Conservation (phyloP, 1,284 basidiomycete species). For the Microbotryum violaceum region DNA sequence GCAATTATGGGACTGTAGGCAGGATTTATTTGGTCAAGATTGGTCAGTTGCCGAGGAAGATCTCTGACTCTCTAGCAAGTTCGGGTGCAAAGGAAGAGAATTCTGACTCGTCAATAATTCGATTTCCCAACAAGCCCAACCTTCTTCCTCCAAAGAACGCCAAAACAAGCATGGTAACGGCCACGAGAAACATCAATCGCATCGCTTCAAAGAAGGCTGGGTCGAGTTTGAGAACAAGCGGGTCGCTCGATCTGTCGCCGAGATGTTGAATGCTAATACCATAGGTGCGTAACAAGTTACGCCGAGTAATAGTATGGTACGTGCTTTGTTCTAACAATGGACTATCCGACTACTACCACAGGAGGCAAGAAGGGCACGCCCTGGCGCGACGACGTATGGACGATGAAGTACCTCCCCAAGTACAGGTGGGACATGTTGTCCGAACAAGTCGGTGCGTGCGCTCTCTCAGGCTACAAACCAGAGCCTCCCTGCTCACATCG, state of each 20-base stretch:
- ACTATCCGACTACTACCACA: neutral
- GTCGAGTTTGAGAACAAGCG: slow-evolving; percentile 93
- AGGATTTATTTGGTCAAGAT: slow-evolving; percentile 35
- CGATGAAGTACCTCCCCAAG: slow-evolving; percentile 94
- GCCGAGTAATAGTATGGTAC: neutral
- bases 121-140: slow-evolving; percentile 42
- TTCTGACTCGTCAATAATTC: slow-evolving; percentile 54
- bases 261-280: slow-evolving; percentile 90
- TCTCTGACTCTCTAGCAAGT: too few relatives aligned
- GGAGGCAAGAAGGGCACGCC: slow-evolving; percentile 80
- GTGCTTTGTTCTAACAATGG: neutral
- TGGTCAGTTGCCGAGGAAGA: slow-evolving; percentile 3
- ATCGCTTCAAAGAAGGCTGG: slow-evolving; percentile 89
- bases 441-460: slow-evolving; percentile 82
- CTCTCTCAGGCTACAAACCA: too few relatives aligned
- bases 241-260: slow-evolving; percentile 80
- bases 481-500: too few relatives aligned
- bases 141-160: slow-evolving; percentile 65
- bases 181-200: slow-evolving; percentile 56
- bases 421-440: slow-evolving; percentile 99
- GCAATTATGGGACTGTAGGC: slow-evolving; percentile 36
- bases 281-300: slow-evolving; percentile 50
- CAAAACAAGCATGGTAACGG: slow-evolving; percentile 49
- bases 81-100: too few relatives aligned
- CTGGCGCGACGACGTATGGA: slow-evolving; percentile 97